Conservation (phyloP, 208 protist genomes). For the Sergeia podlipaevii region DNA sequence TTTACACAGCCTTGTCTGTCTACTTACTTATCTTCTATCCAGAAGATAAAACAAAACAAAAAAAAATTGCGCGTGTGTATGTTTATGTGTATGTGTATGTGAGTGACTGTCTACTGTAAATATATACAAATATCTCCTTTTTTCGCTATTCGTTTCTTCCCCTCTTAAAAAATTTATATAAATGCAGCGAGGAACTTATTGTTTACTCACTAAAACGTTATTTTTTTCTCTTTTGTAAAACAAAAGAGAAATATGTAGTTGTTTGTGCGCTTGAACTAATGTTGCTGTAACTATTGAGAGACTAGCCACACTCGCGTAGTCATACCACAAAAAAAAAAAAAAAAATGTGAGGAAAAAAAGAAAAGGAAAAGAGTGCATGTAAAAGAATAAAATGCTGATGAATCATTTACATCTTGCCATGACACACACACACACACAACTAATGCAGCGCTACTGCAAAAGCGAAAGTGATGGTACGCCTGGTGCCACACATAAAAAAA, state of each 20-base stretch:
- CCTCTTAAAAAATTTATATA: slow-evolving; percentile 8
- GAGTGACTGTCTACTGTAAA: too few relatives aligned
- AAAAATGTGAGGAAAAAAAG: slow-evolving; percentile 1
- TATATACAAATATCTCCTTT: too few relatives aligned
- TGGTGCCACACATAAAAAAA: too few relatives aligned
- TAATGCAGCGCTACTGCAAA: neutral
- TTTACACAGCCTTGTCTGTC: neutral
- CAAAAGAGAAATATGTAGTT: slow-evolving; percentile 2
- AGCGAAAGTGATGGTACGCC: too few relatives aligned
- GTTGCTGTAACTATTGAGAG: too few relatives aligned
- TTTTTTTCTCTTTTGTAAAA: neutral
- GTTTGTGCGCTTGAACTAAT: too few relatives aligned
- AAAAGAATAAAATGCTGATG: neutral
- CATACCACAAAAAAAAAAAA: neutral
- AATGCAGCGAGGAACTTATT: neutral
- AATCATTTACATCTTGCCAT: neutral
- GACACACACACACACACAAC: neutral
- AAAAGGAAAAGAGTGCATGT: neutral
- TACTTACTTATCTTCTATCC: neutral
- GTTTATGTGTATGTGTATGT: too few relatives aligned
- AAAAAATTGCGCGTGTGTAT: too few relatives aligned
- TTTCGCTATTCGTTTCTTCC: slow-evolving; percentile 2
- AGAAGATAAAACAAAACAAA: too few relatives aligned
- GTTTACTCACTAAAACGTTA: neutral
- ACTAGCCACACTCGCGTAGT: too few relatives aligned